phyloP scores from a whole-genome alignment of 345 rosid genomes.

The Brassica rapa region DNA sequence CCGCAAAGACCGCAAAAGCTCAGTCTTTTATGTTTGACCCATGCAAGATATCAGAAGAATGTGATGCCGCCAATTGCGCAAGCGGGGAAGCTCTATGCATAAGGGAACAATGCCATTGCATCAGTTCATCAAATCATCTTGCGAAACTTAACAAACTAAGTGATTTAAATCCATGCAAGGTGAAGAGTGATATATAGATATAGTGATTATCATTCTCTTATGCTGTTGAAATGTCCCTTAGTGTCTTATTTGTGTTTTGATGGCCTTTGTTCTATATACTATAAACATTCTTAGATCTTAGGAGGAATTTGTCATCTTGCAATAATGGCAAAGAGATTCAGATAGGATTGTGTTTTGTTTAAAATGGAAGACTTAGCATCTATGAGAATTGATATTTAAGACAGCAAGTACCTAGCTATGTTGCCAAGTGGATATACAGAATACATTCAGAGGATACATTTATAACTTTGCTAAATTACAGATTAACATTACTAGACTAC shows the following conservation, averaged over 20 bases:
- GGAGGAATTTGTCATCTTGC: neutral
- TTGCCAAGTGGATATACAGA: neutral
- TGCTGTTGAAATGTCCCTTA: neutral
- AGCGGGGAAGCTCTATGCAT: conserved; percentile 10
- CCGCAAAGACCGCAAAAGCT: conserved; percentile 1
- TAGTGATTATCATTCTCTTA: conserved; percentile 2
- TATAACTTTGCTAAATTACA: neutral
- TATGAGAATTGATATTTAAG: neutral
- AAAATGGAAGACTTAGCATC: neutral
- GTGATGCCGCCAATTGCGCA: conserved; percentile 18
- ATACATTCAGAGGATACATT: no score
- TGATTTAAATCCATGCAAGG: neutral
- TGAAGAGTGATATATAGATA: neutral
- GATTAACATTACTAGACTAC: neutral
- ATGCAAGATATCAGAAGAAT: conserved; percentile 5
- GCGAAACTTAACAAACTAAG: neutral
- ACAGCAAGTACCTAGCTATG: neutral
- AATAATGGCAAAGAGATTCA: neutral
- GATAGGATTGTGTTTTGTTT: neutral
- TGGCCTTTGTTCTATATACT: neutral
- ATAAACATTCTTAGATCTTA: neutral
- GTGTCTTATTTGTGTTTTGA: neutral
- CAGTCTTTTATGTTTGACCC: conserved; percentile 1
- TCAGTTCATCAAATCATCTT: conserved; percentile 1
- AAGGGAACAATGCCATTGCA: conserved; percentile 8